Percentiles rank a stretch among this genome's conserved stretches.
phyloP scores from a whole-genome alignment of 768 basidiomycete species.

The Boletus edulis region DNA sequence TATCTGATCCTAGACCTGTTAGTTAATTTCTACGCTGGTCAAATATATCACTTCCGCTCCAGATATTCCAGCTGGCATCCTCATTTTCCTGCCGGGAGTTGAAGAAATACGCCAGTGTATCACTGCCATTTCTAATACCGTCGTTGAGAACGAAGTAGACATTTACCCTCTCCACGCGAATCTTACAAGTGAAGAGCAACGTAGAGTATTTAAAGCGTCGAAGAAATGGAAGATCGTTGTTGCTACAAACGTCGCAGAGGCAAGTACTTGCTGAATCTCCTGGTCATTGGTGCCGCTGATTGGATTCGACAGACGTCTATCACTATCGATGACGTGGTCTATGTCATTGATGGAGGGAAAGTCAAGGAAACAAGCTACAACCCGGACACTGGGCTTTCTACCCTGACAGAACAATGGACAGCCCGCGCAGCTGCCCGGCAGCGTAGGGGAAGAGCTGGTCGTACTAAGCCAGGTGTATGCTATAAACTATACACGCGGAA shows the following conservation, averaged over 20 bases:
- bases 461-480: constrained; percentile 78
- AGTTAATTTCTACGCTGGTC: constrained; percentile 70
- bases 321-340: constrained; percentile 86
- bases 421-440: constrained; percentile 79
- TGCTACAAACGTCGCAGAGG: constrained; percentile 91
- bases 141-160: constrained; percentile 37
- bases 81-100: constrained; percentile 90
- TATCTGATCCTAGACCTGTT: neutral
- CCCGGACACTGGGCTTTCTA: constrained; percentile 66
- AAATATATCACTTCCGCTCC: constrained; percentile 55
- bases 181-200: constrained; percentile 81
- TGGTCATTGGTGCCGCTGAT: neutral
- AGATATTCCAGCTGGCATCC: constrained; percentile 56
- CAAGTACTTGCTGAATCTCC: constrained; percentile 25
- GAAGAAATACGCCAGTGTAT: constrained; percentile 83
- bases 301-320: constrained; percentile 66
- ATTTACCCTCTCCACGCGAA: constrained; percentile 88
- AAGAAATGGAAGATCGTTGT: constrained; percentile 80
- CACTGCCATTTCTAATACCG: constrained; percentile 45
- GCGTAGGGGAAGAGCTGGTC: constrained; percentile 85
- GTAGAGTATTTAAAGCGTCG: constrained; percentile 63
- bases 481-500: constrained; percentile 84
- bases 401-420: constrained; percentile 77
- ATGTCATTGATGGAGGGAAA: constrained; percentile 81
- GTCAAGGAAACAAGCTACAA: constrained; percentile 82